A percentile compares a stretch with the other conserved stretches of the same genome.
phyloP scores from a whole-genome alignment of 192 early-diverging fungal species.

The Hyaloraphidium curvatum region DNA sequence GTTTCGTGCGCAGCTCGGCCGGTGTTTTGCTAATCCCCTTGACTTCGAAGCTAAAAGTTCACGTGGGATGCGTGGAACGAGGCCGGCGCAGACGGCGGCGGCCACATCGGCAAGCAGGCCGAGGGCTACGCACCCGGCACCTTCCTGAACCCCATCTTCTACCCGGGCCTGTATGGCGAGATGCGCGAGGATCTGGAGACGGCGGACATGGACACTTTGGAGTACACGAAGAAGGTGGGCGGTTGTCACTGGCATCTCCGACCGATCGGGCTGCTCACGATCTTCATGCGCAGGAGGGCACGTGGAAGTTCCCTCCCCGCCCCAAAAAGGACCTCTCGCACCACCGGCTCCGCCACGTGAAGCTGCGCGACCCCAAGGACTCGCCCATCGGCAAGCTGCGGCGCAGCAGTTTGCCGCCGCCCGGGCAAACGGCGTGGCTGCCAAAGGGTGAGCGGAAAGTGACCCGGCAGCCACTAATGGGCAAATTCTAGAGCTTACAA shows the following conservation, averaged over 20 bases:
- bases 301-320: neutral
- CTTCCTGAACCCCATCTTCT: neutral
- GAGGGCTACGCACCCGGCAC: neutral
- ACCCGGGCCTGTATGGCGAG: neutral
- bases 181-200: neutral
- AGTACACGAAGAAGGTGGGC: neutral
- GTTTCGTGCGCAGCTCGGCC: neutral
- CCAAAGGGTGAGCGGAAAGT: too few species aligned
- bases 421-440: too few species aligned
- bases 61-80: neutral
- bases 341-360: too few species aligned
- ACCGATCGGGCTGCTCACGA: neutral
- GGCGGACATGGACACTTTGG: neutral
- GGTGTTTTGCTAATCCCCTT: neutral
- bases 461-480: too few species aligned
- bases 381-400: too few species aligned
- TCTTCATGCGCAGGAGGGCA: neutral
- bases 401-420: too few species aligned
- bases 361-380: too few species aligned
- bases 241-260: neutral
- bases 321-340: too few species aligned
- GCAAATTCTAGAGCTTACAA: too few species aligned
- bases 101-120: neutral
- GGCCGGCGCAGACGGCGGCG: neutral
- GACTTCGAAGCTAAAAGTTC: too few species aligned